A percentile compares a stretch with the other conserved stretches of the same genome.
Evolutionary conservation across 495 filamentous ascomycete genomes (phyloP).

Genomic region (Sphaerosporella brunnea): DNA sequence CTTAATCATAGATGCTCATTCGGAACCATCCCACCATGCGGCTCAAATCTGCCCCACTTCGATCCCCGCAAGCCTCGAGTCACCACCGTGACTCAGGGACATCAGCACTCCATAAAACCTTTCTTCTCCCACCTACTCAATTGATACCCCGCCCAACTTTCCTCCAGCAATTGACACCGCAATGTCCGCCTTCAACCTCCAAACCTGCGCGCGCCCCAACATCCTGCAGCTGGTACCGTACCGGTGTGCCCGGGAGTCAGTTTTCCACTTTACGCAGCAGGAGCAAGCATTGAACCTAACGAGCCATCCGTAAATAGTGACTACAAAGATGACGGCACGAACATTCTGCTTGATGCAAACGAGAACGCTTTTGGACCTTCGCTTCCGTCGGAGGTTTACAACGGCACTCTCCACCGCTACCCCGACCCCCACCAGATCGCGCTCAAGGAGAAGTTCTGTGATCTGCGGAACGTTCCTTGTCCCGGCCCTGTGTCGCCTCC

Average conservation of each 20-base stretch:
- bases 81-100: too few species aligned
- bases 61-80: too few species aligned
- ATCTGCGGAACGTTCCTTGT: slow-evolving; percentile 66
- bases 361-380: slow-evolving; percentile 90
- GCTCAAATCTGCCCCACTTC: too few species aligned
- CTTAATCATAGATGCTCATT: too few species aligned
- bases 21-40: too few species aligned
- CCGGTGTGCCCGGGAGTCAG: slow-evolving; percentile 33
- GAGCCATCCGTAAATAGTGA: too few species aligned
- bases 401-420: slow-evolving; percentile 76
- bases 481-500: slow-evolving; percentile 40
- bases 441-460: slow-evolving; percentile 73
- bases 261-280: too few species aligned
- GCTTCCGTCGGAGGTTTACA: slow-evolving; percentile 32
- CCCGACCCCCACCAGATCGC: slow-evolving; percentile 88
- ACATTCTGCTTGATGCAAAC: slow-evolving; percentile 91
- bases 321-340: slow-evolving; percentile 97
- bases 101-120: too few species aligned
- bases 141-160: too few species aligned
- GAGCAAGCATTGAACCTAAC: too few species aligned
- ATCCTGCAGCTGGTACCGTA: slow-evolving; percentile 70
- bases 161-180: too few species aligned
- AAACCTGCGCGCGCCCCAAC: slow-evolving; percentile 68
- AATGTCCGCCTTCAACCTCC: slow-evolving; percentile 43
- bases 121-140: too few species aligned